These are phyloP conservation scores for Plectranthus barbatus DNA, from an alignment of 257 asterid genomes.

Conservation along the genomic window DNA sequence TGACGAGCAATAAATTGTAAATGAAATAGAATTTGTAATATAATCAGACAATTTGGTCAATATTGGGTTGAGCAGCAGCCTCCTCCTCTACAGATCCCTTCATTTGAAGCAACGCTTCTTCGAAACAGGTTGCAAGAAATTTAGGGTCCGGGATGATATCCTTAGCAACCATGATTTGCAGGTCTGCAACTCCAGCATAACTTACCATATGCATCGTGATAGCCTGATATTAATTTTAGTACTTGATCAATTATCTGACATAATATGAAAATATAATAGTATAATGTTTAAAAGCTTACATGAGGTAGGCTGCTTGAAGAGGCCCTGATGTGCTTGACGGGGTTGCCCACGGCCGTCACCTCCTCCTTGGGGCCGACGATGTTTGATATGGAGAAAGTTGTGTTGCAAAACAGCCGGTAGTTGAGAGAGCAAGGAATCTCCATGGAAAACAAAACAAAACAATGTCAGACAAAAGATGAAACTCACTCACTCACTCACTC, in stretches of 20 bases:
- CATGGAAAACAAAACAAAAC: no score
- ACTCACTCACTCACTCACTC: no score
- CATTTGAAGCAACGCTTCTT: conserved; percentile 57
- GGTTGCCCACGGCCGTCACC: conserved; percentile 39
- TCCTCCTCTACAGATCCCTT: conserved; percentile 15
- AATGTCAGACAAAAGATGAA: no score
- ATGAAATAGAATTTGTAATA: no score
- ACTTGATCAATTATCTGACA: no score
- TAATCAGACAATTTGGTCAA: background rate
- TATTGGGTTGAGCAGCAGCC: conserved; percentile 21
- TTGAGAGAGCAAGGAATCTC: conserved; percentile 49
- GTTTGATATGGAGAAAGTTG: conserved; percentile 68
- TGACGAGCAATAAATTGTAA: no score
- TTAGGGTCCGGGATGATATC: conserved; percentile 65
- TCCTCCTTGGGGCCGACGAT: conserved; percentile 58
- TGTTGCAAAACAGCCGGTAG: conserved; percentile 50
- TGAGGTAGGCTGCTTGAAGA: conserved; percentile 54
- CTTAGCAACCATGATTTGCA: conserved; percentile 73
- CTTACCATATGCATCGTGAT: conserved; percentile 81
- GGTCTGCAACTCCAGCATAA: conserved; percentile 53
- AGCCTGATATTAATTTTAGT: conserved; percentile 29
- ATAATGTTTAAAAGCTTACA: conserved; percentile 29
- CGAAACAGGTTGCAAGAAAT: conserved; percentile 54
- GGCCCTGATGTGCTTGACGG: conserved; percentile 35
- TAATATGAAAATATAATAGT: no score